These are phyloP conservation scores for Trichoderma semiorbis DNA, from an alignment of 2,329 filamentous ascomycete species.

Conservation along the genomic window DNA sequence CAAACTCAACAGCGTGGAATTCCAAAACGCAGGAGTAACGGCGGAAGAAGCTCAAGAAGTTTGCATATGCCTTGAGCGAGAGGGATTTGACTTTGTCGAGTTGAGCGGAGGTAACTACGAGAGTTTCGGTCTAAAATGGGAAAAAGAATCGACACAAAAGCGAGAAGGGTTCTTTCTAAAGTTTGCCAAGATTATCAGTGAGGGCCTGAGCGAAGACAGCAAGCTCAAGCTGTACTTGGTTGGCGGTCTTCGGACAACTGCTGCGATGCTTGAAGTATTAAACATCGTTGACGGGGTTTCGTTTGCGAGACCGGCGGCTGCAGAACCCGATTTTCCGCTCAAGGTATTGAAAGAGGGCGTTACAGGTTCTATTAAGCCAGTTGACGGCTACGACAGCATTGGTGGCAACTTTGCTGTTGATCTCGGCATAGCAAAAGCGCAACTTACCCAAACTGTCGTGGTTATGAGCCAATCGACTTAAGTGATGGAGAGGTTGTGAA, in stretches of 20 bases:
- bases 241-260: not conserved
- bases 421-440: not conserved
- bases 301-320: not conserved
- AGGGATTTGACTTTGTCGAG: not conserved
- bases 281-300: not conserved
- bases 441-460: not conserved
- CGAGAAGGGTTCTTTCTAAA: not conserved
- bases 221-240: not conserved
- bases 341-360: not conserved
- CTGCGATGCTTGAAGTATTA: not conserved
- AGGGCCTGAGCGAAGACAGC: not conserved
- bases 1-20: not conserved
- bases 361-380: not conserved
- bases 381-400: too few relatives aligned
- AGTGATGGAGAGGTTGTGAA: not conserved
- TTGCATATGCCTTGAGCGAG: not conserved
- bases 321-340: not conserved
- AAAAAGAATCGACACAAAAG: not conserved
- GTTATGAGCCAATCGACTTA: not conserved
- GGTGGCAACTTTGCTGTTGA: too few relatives aligned
- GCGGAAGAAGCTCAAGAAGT: not conserved
- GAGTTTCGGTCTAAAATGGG: not conserved
- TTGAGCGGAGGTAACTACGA: not conserved
- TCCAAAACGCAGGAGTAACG: not conserved
- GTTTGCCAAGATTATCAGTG: not conserved